Conservation (phyloP, 2,329 filamentous ascomycete genomes). For the Sarocladiaceae sp. region DNA sequence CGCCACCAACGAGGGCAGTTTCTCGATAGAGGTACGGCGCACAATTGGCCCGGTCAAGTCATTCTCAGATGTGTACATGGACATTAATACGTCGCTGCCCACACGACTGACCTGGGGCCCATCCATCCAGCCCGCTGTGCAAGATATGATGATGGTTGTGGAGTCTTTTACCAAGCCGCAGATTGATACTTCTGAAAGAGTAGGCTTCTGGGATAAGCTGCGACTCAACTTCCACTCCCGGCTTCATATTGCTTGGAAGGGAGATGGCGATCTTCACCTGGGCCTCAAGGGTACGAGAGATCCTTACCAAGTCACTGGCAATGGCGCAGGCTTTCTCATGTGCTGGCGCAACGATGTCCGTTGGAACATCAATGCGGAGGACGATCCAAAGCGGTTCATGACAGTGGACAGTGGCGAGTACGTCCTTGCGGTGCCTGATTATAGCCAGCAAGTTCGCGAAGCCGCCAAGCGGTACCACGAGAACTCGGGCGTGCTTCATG, state of each 20-base stretch:
- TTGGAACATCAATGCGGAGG: constrained; percentile 76
- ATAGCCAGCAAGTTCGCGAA: constrained; percentile 77
- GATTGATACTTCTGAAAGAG: constrained; percentile 84
- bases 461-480: constrained; percentile 39
- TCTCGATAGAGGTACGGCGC: constrained; percentile 78
- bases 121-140: constrained; percentile 94
- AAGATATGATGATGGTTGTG: constrained; percentile 99
- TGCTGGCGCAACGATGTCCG: constrained; percentile 94
- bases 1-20: constrained; percentile 54
- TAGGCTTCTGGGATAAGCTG: constrained; percentile 99
- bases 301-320: constrained; percentile 86
- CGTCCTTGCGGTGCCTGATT: constrained; percentile 89
- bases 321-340: constrained; percentile 94
- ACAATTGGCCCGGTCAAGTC: constrained; percentile 95
- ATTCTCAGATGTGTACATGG: constrained; percentile 84
- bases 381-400: constrained; percentile 91
- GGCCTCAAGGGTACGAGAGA: constrained; percentile 87
- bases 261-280: constrained; percentile 90
- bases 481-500: constrained; percentile 53
- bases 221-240: constrained; percentile 89
- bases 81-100: constrained; percentile 87
- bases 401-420: constrained; percentile 93
- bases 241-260: constrained; percentile 84
- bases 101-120: constrained; percentile 96
- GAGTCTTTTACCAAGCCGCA: constrained; percentile 97